Conservation (phyloP, 139 green algal genomes). For the Eudorina sp. region DNA sequence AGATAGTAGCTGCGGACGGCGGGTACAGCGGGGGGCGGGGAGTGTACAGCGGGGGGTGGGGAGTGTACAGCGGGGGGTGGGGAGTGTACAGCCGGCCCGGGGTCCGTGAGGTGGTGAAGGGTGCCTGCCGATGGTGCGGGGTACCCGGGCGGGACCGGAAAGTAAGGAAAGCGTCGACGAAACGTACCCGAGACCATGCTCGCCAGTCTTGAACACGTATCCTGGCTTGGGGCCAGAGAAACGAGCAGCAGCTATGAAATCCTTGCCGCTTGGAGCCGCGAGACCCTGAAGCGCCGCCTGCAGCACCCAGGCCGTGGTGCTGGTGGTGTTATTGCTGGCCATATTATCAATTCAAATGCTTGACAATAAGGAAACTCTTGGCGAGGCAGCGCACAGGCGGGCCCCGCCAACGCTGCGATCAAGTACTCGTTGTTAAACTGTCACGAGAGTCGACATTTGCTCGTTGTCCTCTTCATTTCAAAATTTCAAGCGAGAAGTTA, state of each 20-base stretch:
- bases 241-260: conserved; percentile 59
- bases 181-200: conserved; percentile 72
- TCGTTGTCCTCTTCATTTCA: background rate
- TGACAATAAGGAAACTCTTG: background rate
- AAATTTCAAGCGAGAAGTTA: too few species aligned
- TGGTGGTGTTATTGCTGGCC: background rate
- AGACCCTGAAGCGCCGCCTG: conserved; percentile 15
- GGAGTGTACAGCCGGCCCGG: conserved; percentile 27
- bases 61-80: conserved; percentile 11
- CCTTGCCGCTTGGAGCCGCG: background rate
- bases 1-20: conserved; percentile 58
- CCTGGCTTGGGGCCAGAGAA: conserved; percentile 70
- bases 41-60: conserved; percentile 10
- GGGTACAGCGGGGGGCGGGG: background rate
- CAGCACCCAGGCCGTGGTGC: conserved; percentile 16
- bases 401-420: background rate
- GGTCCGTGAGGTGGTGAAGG: too few species aligned
- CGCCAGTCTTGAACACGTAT: conserved; percentile 78
- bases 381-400: background rate
- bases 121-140: too few species aligned
- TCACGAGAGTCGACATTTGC: background rate
- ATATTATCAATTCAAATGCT: background rate
- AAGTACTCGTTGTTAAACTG: background rate
- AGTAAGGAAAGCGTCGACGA: too few species aligned
- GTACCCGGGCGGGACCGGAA: too few species aligned